Percentiles rank a stretch among this genome's conserved stretches.
Evolutionary conservation across 2,329 filamentous ascomycete genomes (phyloP).

Genomic region (Cladobotryum protrusum): DNA sequence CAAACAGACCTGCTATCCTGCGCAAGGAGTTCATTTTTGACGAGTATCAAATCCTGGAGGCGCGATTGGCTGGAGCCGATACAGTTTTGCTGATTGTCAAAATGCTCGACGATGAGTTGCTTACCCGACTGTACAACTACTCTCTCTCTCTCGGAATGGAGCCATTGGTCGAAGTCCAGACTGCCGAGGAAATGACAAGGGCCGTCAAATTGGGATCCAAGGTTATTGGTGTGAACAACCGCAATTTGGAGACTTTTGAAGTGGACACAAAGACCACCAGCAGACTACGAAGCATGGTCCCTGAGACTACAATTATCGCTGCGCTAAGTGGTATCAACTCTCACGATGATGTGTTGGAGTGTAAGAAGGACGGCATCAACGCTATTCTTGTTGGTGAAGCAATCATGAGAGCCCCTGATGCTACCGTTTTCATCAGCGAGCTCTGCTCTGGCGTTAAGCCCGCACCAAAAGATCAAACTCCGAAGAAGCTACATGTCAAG

Average conservation of each 20-base stretch:
- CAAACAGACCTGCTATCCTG: slow-evolving; percentile 83
- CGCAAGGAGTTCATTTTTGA: slow-evolving; percentile 98
- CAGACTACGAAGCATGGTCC: slow-evolving; percentile 79
- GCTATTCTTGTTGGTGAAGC: slow-evolving; percentile 93
- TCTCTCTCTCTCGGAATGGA: slow-evolving; percentile 92
- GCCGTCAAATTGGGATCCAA: slow-evolving; percentile 82
- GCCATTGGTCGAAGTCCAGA: slow-evolving; percentile 94
- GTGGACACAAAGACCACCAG: slow-evolving; percentile 92
- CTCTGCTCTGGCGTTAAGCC: slow-evolving; percentile 59
- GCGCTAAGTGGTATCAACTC: slow-evolving; percentile 91
- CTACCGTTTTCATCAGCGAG: slow-evolving; percentile 73
- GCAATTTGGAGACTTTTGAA: slow-evolving; percentile 92
- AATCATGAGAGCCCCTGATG: slow-evolving; percentile 85
- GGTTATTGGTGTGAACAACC: slow-evolving; percentile 96
- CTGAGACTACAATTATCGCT: slow-evolving; percentile 79
- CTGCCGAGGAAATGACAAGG: slow-evolving; percentile 81
- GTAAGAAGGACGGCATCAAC: slow-evolving; percentile 82
- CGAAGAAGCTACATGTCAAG: slow-evolving; percentile 66
- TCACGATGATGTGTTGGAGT: slow-evolving; percentile 79
- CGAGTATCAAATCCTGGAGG: slow-evolving; percentile 96
- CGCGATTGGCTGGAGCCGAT: slow-evolving; percentile 85
- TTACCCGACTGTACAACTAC: slow-evolving; percentile 79
- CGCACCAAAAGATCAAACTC: slow-evolving; percentile 27
- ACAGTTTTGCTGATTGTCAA: slow-evolving; percentile 95
- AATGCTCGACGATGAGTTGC: slow-evolving; percentile 75